Evolutionary conservation across 495 filamentous ascomycete species (phyloP), one percentile per base, ranked within the genome.

Genomic region (Ascodesmis nigricans): DNA sequence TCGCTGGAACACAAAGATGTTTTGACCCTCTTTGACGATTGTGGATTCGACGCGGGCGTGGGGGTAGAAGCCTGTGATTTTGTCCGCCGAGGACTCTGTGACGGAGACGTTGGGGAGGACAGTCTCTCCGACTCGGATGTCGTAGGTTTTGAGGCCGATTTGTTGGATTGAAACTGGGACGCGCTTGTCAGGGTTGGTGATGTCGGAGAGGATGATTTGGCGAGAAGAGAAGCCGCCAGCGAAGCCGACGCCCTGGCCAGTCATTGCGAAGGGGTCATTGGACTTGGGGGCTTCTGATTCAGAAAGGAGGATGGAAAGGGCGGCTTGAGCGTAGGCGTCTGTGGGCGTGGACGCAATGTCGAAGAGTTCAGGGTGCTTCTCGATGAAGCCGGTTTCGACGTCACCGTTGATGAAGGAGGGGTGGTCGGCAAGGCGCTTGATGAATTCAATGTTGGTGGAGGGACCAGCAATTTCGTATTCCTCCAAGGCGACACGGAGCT

Each of bases 301-400:
- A 34, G 28, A 37, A 41, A 48, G 21, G 26, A 46, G 27, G 22
- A 77, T 55, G 17, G 73, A 78, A 3, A 95, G 54, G 8, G 81
- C 90, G 9, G 78, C 79, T 52, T 97, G 87, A 4, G 71, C 74
- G 35, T 75, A 78, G 5, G 74, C 63, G 47, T 84, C 76, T 14
- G 71, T 57, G 3, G 63, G 59, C 9, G 69, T 60, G 0, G 44
- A 35, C 23, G 64, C 53, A 8, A 60, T 56, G 6, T 54, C 44
- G 43, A 87, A 84, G 1, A 87, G 62, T 39, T 81, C 75, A 10
- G 71, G 65, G 34, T 63, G 67, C 48, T 90, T 91, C 26, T 75
- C 71, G 43, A 97, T 95, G 52, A 87, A 99, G 3, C 87, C 87
- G 0, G 87, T 95, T 51, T 99, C 90, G 4, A 97, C 81, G 7